Base-by-base conservation (phyloP, 2,329 filamentous ascomycete species). In the Fusarium citri region DNA sequence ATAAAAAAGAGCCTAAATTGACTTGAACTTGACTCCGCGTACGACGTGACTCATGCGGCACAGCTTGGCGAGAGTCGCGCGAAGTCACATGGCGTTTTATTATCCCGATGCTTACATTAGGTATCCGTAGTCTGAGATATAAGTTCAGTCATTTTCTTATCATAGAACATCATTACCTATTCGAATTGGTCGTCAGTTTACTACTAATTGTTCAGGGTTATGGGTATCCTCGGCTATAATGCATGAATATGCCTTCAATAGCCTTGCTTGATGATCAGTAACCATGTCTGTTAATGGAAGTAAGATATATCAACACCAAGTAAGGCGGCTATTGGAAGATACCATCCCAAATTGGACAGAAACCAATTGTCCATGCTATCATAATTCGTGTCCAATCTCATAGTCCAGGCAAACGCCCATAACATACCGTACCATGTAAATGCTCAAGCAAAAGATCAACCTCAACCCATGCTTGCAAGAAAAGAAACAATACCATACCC, bases 41-140 rank as follows among this genome's bases (percentile, higher is more conserved):
- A 45, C 51, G 53, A 64, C 65, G 74, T 76, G 74, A 76, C 73
- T 76, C 70, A 76, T 73, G 63, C 57, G 65, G 62, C 53, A 65
- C 49, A 60, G 49, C 18, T 30, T 66, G 65, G 64, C 75, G 75
- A 77, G 68, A 74, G 49, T 74, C 48, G 64, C 76, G 74, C 75
- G 72, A 73, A 74, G 74, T 76, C 75, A 77, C 75, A 76, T 77
- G 74, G 64, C 49, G 28, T 55, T 55, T 18, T 57, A 45, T 65
- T 60, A 20, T 37, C 48, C 61, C 60, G 58, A 48, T 43, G 64
- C 62, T 66, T 66, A 61, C 41, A 54, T n/a, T 31, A 50, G 20
- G 25, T 51, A n/a, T n/a, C n/a, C n/a, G n/a, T n/a, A 41, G n/a
- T 18, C 20, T 26, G 30, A 26, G 41, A 53, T 53, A 41, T 4